A percentile compares a stretch with the other conserved stretches of the same genome.
Evolutionary conservation across 2,329 filamentous ascomycete species (phyloP).

Genomic region (Calonectria montana): DNA sequence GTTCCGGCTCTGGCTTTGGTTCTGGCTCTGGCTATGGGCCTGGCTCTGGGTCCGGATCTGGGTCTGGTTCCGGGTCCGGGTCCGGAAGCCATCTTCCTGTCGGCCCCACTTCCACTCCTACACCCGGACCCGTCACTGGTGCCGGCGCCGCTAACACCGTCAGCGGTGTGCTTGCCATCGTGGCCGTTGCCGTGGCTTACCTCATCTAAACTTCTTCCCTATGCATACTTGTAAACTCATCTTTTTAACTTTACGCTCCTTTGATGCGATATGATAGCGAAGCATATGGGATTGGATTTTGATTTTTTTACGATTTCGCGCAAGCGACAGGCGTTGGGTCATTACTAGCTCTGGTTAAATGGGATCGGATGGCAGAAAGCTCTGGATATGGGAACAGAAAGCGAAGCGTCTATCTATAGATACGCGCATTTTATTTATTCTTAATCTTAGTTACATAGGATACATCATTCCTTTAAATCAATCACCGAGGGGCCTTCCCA

Average conservation of each 20-base stretch:
- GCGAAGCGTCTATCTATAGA: constrained; percentile 17
- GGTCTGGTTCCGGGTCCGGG: constrained; percentile 10
- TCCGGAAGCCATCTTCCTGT: constrained; percentile 28
- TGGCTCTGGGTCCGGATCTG: background rate
- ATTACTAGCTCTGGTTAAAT: constrained; percentile 12
- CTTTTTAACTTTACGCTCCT: constrained; percentile 7
- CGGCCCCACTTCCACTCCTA: constrained; percentile 25
- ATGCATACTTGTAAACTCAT: background rate
- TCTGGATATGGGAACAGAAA: constrained; percentile 2
- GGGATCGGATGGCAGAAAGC: constrained; percentile 3
- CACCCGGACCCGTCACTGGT: constrained; percentile 38
- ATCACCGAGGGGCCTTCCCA: background rate
- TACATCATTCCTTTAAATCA: constrained; percentile 14
- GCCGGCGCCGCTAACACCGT: constrained; percentile 46
- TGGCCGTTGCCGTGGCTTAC: constrained; percentile 54
- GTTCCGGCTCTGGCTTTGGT: background rate
- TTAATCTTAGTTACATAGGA: constrained; percentile 19
- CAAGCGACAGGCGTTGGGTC: constrained; percentile 19
- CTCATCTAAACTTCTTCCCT: constrained; percentile 50
- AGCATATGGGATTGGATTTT: constrained; percentile 13
- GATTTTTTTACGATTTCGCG: background rate
- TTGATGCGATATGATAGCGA: constrained; percentile 18
- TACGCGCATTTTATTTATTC: constrained; percentile 11
- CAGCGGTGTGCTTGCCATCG: constrained; percentile 50
- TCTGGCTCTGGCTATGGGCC: background rate